Percentiles rank a stretch among this genome's conserved stretches.
phyloP scores from a whole-genome alignment of 2,329 filamentous ascomycete species.

The Aspergillus ochraceoroseus region DNA sequence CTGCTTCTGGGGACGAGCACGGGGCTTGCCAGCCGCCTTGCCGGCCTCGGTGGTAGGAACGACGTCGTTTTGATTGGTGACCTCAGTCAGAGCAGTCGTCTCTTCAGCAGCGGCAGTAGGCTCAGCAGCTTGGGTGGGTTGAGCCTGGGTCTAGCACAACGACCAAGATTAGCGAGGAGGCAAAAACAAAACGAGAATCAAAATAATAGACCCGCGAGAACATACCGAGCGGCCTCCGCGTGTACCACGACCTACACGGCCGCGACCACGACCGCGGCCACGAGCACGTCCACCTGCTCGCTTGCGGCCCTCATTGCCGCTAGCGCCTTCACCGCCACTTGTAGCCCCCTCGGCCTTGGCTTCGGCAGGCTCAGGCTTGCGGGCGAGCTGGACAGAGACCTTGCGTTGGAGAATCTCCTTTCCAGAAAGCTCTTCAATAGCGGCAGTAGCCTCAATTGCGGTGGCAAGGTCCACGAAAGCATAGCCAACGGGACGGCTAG shows the following conservation, averaged over 20 bases:
- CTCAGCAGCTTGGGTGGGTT: slow-evolving; percentile 26
- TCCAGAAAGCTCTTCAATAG: slow-evolving; percentile 90
- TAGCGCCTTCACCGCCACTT: slow-evolving; percentile 68
- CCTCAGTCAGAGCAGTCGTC: slow-evolving; percentile 20
- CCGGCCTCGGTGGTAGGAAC: slow-evolving; percentile 43
- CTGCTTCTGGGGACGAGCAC: slow-evolving; percentile 62
- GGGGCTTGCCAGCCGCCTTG: slow-evolving; percentile 38
- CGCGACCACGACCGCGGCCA: slow-evolving; percentile 61
- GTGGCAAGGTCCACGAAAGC: slow-evolving; percentile 98
- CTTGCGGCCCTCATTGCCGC: slow-evolving; percentile 60
- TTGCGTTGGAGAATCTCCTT: slow-evolving; percentile 98
- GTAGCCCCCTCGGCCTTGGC: slow-evolving; percentile 67
- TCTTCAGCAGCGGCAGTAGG: slow-evolving; percentile 19
- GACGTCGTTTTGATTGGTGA: slow-evolving; percentile 21
- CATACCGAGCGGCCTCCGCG: slow-evolving; percentile 57
- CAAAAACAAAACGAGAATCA: not conserved
- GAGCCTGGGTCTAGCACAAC: slow-evolving; percentile 18
- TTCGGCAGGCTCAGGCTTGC: slow-evolving; percentile 84
- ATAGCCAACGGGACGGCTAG: slow-evolving; percentile 95
- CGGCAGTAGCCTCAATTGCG: slow-evolving; percentile 87
- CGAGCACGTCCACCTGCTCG: slow-evolving; percentile 59
- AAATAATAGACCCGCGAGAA: slow-evolving; percentile 22
- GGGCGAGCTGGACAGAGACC: slow-evolving; percentile 97
- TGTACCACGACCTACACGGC: slow-evolving; percentile 63
- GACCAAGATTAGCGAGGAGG: slow-evolving; percentile 4